These are phyloP conservation scores for Pelagomonas calceolata DNA, from an alignment of 108 stramenopile genomes.

Conservation along the genomic window DNA sequence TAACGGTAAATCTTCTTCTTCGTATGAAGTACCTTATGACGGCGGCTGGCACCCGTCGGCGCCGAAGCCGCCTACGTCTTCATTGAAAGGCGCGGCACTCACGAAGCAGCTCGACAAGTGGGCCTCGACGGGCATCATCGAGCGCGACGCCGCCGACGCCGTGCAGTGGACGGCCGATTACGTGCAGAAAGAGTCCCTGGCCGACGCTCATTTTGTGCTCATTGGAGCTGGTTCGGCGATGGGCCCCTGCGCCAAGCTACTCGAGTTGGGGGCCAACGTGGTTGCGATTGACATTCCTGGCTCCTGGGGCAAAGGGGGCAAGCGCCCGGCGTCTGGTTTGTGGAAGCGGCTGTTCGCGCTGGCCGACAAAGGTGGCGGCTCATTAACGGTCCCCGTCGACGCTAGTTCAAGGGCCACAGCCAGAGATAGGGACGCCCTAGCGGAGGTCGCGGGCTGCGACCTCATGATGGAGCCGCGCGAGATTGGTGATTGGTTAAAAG, in stretches of 20 bases:
- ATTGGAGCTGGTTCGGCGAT: conserved; percentile 95
- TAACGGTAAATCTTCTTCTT: conserved; percentile 17
- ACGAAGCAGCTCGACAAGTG: conserved; percentile 71
- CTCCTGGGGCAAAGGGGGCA: neutral
- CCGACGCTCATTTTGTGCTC: conserved; percentile 82
- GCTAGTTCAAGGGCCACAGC: conserved; percentile 32
- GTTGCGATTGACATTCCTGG: conserved; percentile 62
- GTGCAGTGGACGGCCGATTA: conserved; percentile 69
- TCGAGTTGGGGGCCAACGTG: conserved; percentile 87
- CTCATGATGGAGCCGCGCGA: conserved; percentile 82
- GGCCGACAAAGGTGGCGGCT: conserved; percentile 58
- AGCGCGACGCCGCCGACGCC: conserved; percentile 81
- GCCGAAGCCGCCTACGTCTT: neutral
- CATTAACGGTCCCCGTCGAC: conserved; percentile 84
- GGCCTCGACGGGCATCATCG: conserved; percentile 88
- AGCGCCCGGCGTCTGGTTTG: conserved; percentile 26
- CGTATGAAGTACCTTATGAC: neutral
- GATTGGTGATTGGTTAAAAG: conserved; percentile 77
- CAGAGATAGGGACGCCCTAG: conserved; percentile 55
- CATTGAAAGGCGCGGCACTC: conserved; percentile 62
- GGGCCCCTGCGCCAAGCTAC: conserved; percentile 84
- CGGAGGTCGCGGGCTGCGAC: conserved; percentile 70
- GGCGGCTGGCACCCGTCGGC: neutral
- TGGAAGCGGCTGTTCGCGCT: conserved; percentile 76
- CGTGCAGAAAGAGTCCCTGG: conserved; percentile 59